These are phyloP conservation scores for Solanum aculeatissimum DNA, from an alignment of 305 asterid species.

Conservation along the genomic window DNA sequence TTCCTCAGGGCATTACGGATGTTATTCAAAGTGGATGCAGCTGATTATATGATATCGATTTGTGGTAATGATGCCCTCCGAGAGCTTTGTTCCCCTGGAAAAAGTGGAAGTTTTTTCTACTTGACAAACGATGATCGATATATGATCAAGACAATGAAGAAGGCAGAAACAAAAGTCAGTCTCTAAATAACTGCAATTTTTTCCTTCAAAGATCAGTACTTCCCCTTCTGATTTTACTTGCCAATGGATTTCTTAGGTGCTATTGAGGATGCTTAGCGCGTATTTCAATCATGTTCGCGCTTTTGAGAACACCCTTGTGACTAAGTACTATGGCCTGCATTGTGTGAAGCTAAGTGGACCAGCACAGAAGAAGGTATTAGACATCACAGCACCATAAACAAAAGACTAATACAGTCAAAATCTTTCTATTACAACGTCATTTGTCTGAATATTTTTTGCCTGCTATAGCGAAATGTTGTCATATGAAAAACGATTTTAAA, in stretches of 20 bases:
- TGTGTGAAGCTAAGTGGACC: conserved; percentile 68
- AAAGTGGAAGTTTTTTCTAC: conserved; percentile 82
- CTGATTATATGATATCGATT: conserved; percentile 76
- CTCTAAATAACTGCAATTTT: neutral
- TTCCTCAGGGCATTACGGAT: conserved; percentile 48
- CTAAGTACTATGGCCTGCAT: conserved; percentile 62
- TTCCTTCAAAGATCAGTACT: neutral
- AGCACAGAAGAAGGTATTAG: conserved; percentile 49
- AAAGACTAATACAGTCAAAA: neutral
- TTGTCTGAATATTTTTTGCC: neutral
- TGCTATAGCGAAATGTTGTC: neutral
- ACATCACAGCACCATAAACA: neutral
- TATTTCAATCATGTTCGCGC: conserved; percentile 64
- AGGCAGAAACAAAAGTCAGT: conserved; percentile 61
- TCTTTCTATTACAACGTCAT: neutral
- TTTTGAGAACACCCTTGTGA: conserved; percentile 61
- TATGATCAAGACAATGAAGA: conserved; percentile 79
- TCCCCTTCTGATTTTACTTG: neutral
- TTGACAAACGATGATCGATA: conserved; percentile 65
- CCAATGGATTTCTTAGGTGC: conserved; percentile 29
- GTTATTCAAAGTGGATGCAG: conserved; percentile 82
- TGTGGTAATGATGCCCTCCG: conserved; percentile 72
- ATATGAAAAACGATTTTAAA: neutral
- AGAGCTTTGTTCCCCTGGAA: conserved; percentile 75
- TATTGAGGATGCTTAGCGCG: conserved; percentile 62